Evolutionary conservation across 2,329 filamentous ascomycete species (phyloP).

Genomic region (Fusarium globosum): DNA sequence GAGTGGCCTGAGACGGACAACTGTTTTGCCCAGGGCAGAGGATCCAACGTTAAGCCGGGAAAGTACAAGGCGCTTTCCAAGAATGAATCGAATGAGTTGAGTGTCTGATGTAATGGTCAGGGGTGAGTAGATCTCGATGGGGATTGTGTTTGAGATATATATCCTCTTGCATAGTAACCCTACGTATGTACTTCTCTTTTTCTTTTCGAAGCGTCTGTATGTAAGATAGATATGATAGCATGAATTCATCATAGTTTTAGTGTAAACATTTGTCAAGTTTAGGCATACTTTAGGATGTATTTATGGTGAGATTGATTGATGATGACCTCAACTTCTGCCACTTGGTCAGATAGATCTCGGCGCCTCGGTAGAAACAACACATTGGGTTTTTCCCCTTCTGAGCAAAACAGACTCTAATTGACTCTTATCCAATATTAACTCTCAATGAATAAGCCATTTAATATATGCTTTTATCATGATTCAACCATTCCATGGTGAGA

Average conservation of each 20-base stretch:
- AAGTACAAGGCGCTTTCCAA: slow-evolving; percentile 25
- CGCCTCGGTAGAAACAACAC: too few species aligned
- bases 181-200: neutral
- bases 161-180: neutral
- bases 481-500: neutral
- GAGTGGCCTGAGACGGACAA: slow-evolving; percentile 36
- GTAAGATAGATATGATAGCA: neutral
- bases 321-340: too few species aligned
- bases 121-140: neutral
- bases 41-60: slow-evolving; percentile 27
- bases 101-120: slow-evolving; percentile 20
- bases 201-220: neutral
- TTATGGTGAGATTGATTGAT: neutral
- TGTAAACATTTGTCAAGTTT: neutral
- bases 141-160: neutral
- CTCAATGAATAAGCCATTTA: too few species aligned
- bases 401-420: too few species aligned
- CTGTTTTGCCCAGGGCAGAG: slow-evolving; percentile 40
- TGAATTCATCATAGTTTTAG: neutral
- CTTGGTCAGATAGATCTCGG: too few species aligned
- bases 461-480: too few species aligned
- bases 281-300: neutral
- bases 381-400: too few species aligned
- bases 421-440: too few species aligned
- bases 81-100: slow-evolving; percentile 6